These are phyloP conservation scores for Passiflora organensis DNA, from an alignment of 345 rosid species.

Conservation along the genomic window DNA sequence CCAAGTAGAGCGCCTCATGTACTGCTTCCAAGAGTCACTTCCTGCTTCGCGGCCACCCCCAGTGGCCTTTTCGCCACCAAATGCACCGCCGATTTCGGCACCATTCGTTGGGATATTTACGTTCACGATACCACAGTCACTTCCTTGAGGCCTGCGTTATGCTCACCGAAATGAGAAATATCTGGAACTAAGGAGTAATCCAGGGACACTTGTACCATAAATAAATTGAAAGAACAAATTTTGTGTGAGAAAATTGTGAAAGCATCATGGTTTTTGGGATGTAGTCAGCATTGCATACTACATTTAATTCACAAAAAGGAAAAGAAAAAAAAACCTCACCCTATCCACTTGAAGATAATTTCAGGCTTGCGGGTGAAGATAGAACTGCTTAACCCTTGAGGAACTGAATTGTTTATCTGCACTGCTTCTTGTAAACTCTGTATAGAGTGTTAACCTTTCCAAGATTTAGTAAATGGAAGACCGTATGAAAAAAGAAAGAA, in stretches of 20 bases:
- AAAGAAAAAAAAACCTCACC: conserved; percentile 36
- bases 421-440: conserved; percentile 85
- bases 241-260: background rate
- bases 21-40: conserved; percentile 98
- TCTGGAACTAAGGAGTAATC: background rate
- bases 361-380: conserved; percentile 80
- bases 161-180: background rate
- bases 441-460: conserved; percentile 14
- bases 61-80: conserved; percentile 93
- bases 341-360: conserved; percentile 79
- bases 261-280: background rate
- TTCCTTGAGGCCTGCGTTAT: conserved; percentile 70
- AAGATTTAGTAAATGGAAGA: background rate
- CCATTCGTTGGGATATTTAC: conserved; percentile 98
- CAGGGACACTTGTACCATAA: background rate
- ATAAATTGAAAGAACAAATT: background rate
- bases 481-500: background rate
- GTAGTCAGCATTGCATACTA: background rate
- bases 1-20: conserved; percentile 98
- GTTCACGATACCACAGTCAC: conserved; percentile 92
- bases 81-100: conserved; percentile 97
- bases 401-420: conserved; percentile 84
- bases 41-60: conserved; percentile 99
- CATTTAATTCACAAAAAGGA: background rate
- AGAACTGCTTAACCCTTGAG: conserved; percentile 94